Base-by-base conservation (phyloP, 2,329 filamentous ascomycete species). In the Paraphoma chrysanthemicola region DNA sequence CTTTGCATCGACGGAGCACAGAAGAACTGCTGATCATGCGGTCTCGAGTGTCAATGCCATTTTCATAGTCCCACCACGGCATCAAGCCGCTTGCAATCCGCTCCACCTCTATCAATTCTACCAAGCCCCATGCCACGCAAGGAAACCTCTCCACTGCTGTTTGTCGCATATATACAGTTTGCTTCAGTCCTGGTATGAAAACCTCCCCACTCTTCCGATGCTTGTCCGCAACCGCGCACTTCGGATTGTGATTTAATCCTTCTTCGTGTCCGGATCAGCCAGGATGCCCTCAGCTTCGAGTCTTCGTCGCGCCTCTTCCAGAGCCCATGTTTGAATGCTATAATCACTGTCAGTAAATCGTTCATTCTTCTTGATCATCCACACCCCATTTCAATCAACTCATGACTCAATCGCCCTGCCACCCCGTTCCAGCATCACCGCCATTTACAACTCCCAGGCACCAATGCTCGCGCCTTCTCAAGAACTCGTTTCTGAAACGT, bases 301-400 rank as follows among this genome's bases (percentile, higher is more conserved):
- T 82, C 95, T 87, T 82, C 95, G 87, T 75, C 95, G 87, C 51
- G 95, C 95, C 83, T 99, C 95, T 81, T 99, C 95, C 43, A 99
- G 88, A 62, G 95, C 95, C 95, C 95, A 99, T 53, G 94, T 98
- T 84, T 98, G 95, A 87, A 99, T 97, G 79, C 95, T 99, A 71
- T 59, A 55, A 16, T 23, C 49, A 29, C 1, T 44, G 64, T 73
- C 51, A 75, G 68, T 52, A 50, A 44, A 11, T 6, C n/a, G 33
- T 10, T 8, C 10, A 10, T 14, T 2, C 33, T 36, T 10, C 2
- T 14, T 10, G 3, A 36, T 3, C 33, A 10, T 7, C 33, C 6
- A n/a, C 48, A 11, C n/a, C 31, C 42, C 8, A 38, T 14, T 17
- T n/a, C 28, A 2, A 3, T 23, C 23, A 5, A 23, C 23, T 12